Evolutionary conservation across 1,284 basidiomycete genomes (phyloP), one percentile per base, ranked within the genome.

Genomic region (Porogramme epimiltina): DNA sequence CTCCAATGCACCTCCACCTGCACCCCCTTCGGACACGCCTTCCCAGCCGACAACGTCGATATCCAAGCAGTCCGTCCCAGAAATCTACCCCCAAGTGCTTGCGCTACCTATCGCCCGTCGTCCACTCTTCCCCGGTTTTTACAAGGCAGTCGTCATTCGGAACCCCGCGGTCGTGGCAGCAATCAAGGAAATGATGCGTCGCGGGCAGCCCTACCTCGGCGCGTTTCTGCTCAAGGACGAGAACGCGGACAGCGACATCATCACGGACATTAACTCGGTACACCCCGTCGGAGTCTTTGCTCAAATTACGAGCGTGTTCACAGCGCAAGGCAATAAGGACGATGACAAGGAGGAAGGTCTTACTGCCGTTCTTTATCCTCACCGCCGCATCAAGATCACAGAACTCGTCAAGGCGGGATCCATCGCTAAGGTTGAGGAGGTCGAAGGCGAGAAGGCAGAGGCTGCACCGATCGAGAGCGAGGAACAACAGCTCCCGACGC

Each of bases 171-270:
- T 99, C 33, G 95, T 98, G 54, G 86, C 90, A 18, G 95, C 95
- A 4, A 93, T 99, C 67, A 93, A 95, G 73, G 95, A 98, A 66
- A 92, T 96, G 80, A 92, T 98, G 82, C 88, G 91, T 65, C 91
- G 94, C 46, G 95, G 96, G 2, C 96, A 98, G 71, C 95, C 95
- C 0, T 99, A 99, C 72, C 85, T 99, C 55, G 96, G 97, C 52
- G 97, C 96, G 22, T 99, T 99, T 78, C 73, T 99, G 38, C 86
- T 98, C 65, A 98, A 98, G 76, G 95, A 98, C 69, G 92, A 95
- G 61, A 86, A 94, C 61, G 81, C 88, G 51, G 96, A 99, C 71
- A 89, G 89, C 63, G 97, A 99, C 70, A 84, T 96, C 52, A 97
- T 98, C 64, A 91, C 90, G 56, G 89, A 91, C 65, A 72, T 93